These are phyloP conservation scores for Boletellus ananas DNA, from an alignment of 768 basidiomycete species.

Conservation along the genomic window DNA sequence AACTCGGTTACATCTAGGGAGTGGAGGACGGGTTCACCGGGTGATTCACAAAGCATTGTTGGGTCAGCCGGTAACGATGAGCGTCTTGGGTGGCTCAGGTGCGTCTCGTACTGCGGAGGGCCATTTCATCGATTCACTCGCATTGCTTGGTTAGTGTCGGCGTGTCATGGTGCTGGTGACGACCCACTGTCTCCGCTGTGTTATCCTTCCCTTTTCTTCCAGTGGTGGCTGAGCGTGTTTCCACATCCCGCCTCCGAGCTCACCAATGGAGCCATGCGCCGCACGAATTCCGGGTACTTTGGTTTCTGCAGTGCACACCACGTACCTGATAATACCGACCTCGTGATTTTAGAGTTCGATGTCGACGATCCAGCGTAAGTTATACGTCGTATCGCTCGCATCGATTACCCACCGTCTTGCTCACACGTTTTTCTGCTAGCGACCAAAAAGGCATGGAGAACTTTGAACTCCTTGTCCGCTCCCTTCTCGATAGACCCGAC, in stretches of 20 bases:
- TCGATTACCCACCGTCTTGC: background rate
- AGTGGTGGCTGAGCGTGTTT: conserved; percentile 98
- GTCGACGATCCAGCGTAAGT: conserved; percentile 83
- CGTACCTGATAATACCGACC: conserved; percentile 88
- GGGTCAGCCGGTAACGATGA: conserved; percentile 86
- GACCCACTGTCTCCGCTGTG: conserved; percentile 80
- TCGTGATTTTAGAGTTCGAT: conserved; percentile 95
- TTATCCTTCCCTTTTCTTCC: conserved; percentile 93
- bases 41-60: conserved; percentile 80
- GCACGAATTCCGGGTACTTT: conserved; percentile 92
- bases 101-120: conserved; percentile 21
- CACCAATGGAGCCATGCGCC: conserved; percentile 94
- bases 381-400: no score
- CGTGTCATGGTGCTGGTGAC: conserved; percentile 91
- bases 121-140: background rate
- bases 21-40: conserved; percentile 75
- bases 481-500: conserved; percentile 85
- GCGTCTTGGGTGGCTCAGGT: conserved; percentile 88
- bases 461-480: conserved; percentile 91
- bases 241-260: conserved; percentile 97
- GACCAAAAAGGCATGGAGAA: conserved; percentile 70
- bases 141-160: conserved; percentile 58
- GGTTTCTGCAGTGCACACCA: conserved; percentile 92
- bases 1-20: conserved; percentile 74
- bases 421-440: conserved; percentile 34